Base-by-base conservation (phyloP, 345 rosid species). In the Linum usitatissimum region DNA sequence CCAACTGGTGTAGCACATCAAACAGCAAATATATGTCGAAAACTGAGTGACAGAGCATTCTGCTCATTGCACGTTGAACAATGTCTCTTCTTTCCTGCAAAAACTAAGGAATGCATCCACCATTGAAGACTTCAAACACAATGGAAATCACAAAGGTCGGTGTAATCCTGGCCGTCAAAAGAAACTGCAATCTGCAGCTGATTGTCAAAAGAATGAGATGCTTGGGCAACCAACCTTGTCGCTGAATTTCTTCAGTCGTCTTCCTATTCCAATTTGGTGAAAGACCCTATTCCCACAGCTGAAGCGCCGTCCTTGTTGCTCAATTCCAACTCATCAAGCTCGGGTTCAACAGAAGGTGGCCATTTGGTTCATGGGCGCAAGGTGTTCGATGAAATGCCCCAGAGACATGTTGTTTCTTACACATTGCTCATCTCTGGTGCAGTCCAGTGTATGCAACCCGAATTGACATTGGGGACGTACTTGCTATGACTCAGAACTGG, bases 1-100 rank as follows among this genome's bases (percentile, higher is more conserved):
- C 82, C 64, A 87, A 79, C 71, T 76, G 75, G 66, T 78, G 78
- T 57, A 87, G 83, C 61, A 76, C 70, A 55, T 81, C 81, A 73
- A 87, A 79, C 87, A 90, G 65, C 9, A 74, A 64, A 73, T 78
- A 87, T 55, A 90, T 80, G 71, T 90, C 93, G 75, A 77, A 90
- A 20, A 84, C 82, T 13, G 87, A 58, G 59, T 73, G 80, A 69
- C 86, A 85, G 48, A 77, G 40, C 69, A 90, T 85, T 57, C 74
- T 79, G 74, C 82, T 82, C 88, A 87, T 70, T 30, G 74, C 78
- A 63, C 60, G 70, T 70, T 83, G 81, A 73, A 80, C 59, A 64
- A 30, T 20, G 40, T 65, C 14, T 30, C 63, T 59, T 55, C 62
- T 66, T 39, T 51, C 68, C 83, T 63, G 66, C 53, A 63, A 74